Conservation (phyloP, 75 land plant genomes). For the Azolla pinnata region DNA sequence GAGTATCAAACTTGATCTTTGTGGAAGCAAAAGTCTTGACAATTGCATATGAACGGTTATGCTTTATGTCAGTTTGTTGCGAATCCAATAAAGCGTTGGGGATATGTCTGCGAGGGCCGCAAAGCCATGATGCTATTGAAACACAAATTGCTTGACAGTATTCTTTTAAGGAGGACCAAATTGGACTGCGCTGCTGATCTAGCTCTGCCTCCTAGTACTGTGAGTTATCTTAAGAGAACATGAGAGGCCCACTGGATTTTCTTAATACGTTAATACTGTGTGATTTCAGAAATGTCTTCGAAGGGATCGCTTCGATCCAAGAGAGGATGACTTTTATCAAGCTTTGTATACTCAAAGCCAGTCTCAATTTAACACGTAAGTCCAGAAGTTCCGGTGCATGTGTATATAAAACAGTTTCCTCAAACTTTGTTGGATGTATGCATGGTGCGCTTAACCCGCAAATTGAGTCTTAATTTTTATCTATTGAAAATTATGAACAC, state of each 20-base stretch:
- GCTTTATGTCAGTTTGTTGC: conserved; percentile 40
- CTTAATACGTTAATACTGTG: background rate
- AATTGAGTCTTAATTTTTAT: too few relatives aligned
- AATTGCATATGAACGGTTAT: background rate
- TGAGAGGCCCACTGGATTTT: background rate
- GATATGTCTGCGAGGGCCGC: conserved; percentile 25
- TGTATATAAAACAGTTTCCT: too few relatives aligned
- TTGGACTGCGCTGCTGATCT: conserved; percentile 84
- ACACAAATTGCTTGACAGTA: conserved; percentile 45
- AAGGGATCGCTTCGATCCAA: conserved; percentile 52
- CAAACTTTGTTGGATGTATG: too few relatives aligned
- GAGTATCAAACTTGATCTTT: background rate
- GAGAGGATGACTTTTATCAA: conserved; percentile 72
- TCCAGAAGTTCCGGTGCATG: too few relatives aligned
- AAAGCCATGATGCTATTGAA: conserved; percentile 61
- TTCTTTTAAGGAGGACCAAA: conserved; percentile 72
- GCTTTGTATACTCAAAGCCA: conserved; percentile 78
- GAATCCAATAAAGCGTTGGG: conserved; percentile 48
- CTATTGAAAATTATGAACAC: too few relatives aligned
- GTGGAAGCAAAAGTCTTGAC: background rate
- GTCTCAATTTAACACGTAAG: conserved; percentile 76
- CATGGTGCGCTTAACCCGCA: too few relatives aligned
- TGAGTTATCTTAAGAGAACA: conserved; percentile 23
- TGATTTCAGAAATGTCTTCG: conserved; percentile 45
- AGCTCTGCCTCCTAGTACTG: conserved; percentile 83